Evolutionary conservation across 352 stramenopile species (phyloP), one percentile per base, ranked within the genome.

Genomic region (Stramenopiles sp.): DNA sequence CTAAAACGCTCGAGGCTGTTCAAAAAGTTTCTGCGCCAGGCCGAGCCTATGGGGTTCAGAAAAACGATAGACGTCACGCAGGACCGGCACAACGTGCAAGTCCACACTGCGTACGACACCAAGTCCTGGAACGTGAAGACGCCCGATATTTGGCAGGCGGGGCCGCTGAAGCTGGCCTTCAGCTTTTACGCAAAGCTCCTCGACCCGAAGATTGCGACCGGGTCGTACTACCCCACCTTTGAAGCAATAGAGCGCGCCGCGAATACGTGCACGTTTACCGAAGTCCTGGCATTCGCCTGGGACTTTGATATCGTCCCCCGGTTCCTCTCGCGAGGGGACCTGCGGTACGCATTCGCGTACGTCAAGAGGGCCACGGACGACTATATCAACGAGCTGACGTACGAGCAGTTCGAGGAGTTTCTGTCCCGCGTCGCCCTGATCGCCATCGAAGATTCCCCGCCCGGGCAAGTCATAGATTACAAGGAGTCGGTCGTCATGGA

Each of bases 331-430:
- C 43, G 43, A 18, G 43, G 43, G 43, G 43, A 63, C 25, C 25
- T 63, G 25, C 43, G 43, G 25, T 63, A 63, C 25, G 43, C 25
- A 63, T 63, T 63, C 25, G 43, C 43, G 25, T 63, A 63, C 25
- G 43, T 63, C 25, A 12, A 63, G 43, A 12, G 43, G 25, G 43
- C 12, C 25, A 18, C 43, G 43, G 43, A 63, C 12, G 43, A 63
- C 25, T 63, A 63, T 63, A 63, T 63, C 43, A 63, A 63, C 25
- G 43, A 63, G 25, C 25, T 63, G 43, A 63, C 43, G 25, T 63
- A 63, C 43, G 43, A 63, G 43, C 43, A 63, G 25, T 63, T 63
- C 25, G 43, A 63, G 25, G 43, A 63, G 25, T 63, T 63, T 63
- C 43, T 63, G 12, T 12, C 43, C 12, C 43, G 43, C 25, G 43